These are phyloP conservation scores for Penicillium polonicum DNA, from an alignment of 2,329 filamentous ascomycete species.

Conservation along the genomic window DNA sequence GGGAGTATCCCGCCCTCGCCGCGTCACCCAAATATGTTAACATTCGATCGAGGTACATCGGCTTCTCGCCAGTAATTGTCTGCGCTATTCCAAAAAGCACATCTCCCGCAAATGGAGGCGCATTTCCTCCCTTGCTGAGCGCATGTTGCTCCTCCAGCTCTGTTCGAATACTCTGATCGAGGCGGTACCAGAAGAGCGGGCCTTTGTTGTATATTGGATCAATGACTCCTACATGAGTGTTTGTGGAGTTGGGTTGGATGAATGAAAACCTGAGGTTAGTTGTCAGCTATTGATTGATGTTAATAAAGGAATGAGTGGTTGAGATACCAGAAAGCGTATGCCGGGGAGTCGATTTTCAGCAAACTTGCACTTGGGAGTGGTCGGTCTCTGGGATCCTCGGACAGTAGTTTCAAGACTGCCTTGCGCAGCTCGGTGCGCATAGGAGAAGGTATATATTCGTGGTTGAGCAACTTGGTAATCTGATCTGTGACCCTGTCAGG, in stretches of 20 bases:
- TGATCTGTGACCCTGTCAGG: constrained; percentile 13
- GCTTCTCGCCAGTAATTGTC: constrained; percentile 26
- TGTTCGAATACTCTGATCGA: constrained; percentile 23
- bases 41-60: constrained; percentile 24
- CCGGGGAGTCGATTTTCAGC: constrained; percentile 18
- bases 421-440: constrained; percentile 21
- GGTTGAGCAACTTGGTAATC: constrained; percentile 15
- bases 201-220: constrained; percentile 32
- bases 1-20: constrained; percentile 22
- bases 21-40: constrained; percentile 25
- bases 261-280: constrained; percentile 18
- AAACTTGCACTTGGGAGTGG: constrained; percentile 20
- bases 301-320: neutral
- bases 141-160: constrained; percentile 28
- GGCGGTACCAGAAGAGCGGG: constrained; percentile 29
- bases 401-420: constrained; percentile 19
- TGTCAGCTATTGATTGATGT: neutral
- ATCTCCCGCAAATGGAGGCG: constrained; percentile 20
- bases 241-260: constrained; percentile 14
- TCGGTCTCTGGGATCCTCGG: constrained; percentile 24
- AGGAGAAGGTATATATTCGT: constrained; percentile 19
- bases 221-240: constrained; percentile 20
- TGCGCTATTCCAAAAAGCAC: constrained; percentile 30
- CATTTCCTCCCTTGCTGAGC: constrained; percentile 13
- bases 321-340: constrained; percentile 27